Conservation (phyloP, 23 red algal species). For the Gracilariopsis chorda region DNA sequence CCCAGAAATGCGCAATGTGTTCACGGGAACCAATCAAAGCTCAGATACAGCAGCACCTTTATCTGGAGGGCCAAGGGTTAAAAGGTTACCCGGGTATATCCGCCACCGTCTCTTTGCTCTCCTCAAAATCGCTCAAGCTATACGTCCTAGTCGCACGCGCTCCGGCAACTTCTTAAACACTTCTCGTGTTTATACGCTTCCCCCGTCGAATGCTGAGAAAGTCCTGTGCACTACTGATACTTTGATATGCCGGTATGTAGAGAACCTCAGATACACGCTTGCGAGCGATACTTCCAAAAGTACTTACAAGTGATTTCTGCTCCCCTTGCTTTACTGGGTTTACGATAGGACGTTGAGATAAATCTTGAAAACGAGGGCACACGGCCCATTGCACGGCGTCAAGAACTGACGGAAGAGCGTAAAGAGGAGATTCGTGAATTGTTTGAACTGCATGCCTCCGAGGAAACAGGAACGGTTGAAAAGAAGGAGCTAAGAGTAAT, state of each 20-base stretch:
- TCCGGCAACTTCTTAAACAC: too few species aligned
- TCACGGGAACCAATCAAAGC: too few species aligned
- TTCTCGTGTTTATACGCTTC: too few species aligned
- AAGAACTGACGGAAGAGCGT: conserved; percentile 68
- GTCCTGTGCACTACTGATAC: not conserved
- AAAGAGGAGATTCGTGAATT: conserved; percentile 69
- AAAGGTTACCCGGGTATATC: too few species aligned
- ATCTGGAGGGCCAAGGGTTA: too few species aligned
- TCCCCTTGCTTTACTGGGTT: not conserved
- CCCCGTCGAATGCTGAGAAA: not conserved
- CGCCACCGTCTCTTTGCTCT: too few species aligned
- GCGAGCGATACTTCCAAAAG: not conserved
- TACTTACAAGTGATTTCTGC: not conserved
- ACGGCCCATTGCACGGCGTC: conserved; percentile 51
- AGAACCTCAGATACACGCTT: not conserved
- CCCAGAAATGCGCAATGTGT: too few species aligned
- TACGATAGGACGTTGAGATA: conserved; percentile 29
- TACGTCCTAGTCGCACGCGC: too few species aligned
- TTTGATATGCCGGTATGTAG: not conserved
- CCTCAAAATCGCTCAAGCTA: too few species aligned
- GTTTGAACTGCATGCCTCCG: conserved; percentile 67
- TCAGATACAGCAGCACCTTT: too few species aligned
- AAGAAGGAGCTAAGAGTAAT: conserved; percentile 57
- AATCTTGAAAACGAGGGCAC: not conserved
- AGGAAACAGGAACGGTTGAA: conserved; percentile 43